phyloP scores from a whole-genome alignment of 176 grass and related monocot species.

The Hsuehochloa calcarea region DNA sequence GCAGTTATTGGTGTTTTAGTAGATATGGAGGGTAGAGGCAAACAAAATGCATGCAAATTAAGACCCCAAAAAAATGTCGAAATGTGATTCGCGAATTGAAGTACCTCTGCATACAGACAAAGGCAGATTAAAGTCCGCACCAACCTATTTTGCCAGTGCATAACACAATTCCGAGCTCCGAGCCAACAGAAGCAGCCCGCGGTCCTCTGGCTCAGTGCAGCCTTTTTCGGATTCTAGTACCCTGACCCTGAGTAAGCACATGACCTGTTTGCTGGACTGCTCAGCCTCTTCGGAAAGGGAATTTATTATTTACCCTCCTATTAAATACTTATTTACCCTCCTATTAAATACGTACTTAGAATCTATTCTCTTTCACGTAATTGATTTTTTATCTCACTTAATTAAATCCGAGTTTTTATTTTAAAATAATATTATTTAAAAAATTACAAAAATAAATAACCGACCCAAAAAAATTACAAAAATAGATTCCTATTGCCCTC shows the following conservation, averaged over 20 bases:
- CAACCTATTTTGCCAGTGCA: not conserved
- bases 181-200: not conserved
- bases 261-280: not conserved
- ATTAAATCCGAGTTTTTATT: no score
- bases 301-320: no score
- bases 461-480: no score
- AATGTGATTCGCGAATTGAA: not conserved
- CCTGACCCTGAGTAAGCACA: not conserved
- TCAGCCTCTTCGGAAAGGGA: not conserved
- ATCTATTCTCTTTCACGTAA: no score
- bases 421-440: no score
- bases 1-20: not conserved
- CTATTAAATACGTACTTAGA: no score
- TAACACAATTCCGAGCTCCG: not conserved
- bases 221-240: slow-evolving; percentile 16
- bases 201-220: not conserved
- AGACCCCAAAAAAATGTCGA: not conserved
- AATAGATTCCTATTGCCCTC: no score
- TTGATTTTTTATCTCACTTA: no score
- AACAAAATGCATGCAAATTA: not conserved
- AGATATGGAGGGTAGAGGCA: not conserved
- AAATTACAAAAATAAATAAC: no score
- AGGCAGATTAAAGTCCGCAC: slow-evolving; percentile 26
- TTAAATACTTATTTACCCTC: no score
- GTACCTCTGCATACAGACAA: not conserved